These are phyloP conservation scores for Aspergillus spinulosporus DNA, from an alignment of 2,329 filamentous ascomycete genomes.

Conservation along the genomic window DNA sequence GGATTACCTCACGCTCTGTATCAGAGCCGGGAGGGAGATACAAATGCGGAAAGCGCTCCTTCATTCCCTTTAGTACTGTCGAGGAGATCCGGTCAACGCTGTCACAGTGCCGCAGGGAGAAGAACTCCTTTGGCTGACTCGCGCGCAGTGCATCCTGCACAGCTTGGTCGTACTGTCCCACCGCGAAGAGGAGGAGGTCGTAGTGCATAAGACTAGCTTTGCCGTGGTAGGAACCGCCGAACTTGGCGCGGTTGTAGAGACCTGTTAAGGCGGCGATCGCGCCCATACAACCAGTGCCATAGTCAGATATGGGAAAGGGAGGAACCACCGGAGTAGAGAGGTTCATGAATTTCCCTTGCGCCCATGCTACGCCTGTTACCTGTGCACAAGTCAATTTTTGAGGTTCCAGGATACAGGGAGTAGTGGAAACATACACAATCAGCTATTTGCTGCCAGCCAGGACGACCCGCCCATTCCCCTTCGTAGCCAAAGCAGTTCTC, in stretches of 20 bases:
- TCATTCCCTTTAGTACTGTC: conserved; percentile 58
- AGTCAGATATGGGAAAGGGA: conserved; percentile 59
- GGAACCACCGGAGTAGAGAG: conserved; percentile 42
- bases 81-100: conserved; percentile 67
- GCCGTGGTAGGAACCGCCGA: conserved; percentile 67
- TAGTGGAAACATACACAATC: conserved; percentile 55
- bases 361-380: conserved; percentile 46
- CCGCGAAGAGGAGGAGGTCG: conserved; percentile 64
- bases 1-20: conserved; percentile 40
- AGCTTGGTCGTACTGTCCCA: conserved; percentile 57
- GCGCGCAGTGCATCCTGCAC: conserved; percentile 56
- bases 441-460: conserved; percentile 72
- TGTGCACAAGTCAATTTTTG: conserved; percentile 21
- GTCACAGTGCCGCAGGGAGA: conserved; percentile 59
- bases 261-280: conserved; percentile 66
- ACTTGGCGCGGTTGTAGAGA: conserved; percentile 61
- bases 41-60: conserved; percentile 55
- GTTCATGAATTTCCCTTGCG: conserved; percentile 45
- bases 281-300: conserved; percentile 71
- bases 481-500: conserved; percentile 70
- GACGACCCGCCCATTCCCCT: conserved; percentile 62
- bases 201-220: conserved; percentile 67
- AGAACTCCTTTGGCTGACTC: conserved; percentile 55
- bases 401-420: too few relatives aligned
- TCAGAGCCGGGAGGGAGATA: conserved; percentile 40